Conservation (phyloP, 2,329 filamentous ascomycete species). For the Diaporthe ampelina region DNA sequence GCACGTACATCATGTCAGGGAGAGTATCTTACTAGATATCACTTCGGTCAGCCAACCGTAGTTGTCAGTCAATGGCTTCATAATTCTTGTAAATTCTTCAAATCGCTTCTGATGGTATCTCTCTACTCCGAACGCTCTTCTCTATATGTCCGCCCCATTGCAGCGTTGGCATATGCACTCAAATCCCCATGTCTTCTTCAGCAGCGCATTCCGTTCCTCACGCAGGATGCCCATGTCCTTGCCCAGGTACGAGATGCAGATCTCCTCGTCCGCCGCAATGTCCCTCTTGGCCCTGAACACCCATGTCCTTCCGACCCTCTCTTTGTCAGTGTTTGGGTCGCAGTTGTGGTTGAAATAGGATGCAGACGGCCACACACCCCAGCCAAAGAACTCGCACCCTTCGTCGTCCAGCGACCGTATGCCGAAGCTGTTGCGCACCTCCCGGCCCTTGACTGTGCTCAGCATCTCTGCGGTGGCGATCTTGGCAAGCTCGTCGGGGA, state of each 20-base stretch:
- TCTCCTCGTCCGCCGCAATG: constrained; percentile 30
- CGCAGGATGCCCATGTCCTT: constrained; percentile 32
- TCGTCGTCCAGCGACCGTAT: constrained; percentile 40
- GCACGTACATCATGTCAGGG: neutral
- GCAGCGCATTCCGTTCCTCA: constrained; percentile 32
- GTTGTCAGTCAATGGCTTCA: too few species aligned
- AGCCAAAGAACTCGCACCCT: constrained; percentile 41
- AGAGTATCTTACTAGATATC: neutral
- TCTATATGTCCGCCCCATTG: constrained; percentile 4
- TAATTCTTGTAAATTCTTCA: too few species aligned
- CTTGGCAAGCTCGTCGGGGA: constrained; percentile 24
- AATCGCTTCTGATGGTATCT: neutral
- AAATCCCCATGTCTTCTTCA: constrained; percentile 39
- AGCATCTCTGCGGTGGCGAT: constrained; percentile 28
- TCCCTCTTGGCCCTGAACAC: constrained; percentile 29
- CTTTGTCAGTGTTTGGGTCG: constrained; percentile 32
- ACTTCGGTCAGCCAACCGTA: too few species aligned
- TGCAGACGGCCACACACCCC: constrained; percentile 37
- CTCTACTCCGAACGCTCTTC: neutral
- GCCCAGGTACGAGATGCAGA: constrained; percentile 39
- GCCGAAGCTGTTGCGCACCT: constrained; percentile 41
- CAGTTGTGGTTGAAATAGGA: constrained; percentile 42
- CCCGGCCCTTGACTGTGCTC: constrained; percentile 25
- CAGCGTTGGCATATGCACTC: constrained; percentile 37
- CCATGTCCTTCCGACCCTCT: constrained; percentile 36